Evolutionary conservation across 176 grass and related monocot genomes (phyloP).

Genomic region (Dendrocalamus sinicus): DNA sequence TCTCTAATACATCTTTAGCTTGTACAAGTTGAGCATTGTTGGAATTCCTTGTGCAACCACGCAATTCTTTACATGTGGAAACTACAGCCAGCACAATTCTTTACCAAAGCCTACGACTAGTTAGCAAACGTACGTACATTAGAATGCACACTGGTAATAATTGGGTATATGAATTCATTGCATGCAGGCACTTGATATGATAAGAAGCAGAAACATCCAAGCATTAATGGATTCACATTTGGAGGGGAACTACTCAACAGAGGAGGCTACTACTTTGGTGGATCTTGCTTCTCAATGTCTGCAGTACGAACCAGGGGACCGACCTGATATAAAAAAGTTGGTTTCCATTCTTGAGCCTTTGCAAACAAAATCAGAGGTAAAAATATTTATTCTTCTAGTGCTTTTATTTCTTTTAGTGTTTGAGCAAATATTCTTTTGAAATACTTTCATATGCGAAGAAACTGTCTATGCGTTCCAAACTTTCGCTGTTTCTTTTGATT

Average conservation of each 20-base stretch:
- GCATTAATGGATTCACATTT: slow-evolving; percentile 92
- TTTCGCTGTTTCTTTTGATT: neutral
- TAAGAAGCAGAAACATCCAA: slow-evolving; percentile 76
- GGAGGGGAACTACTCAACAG: slow-evolving; percentile 83
- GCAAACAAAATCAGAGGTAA: slow-evolving; percentile 82
- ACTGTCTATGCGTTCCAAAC: neutral
- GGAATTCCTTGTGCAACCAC: neutral
- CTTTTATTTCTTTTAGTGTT: slow-evolving; percentile 24
- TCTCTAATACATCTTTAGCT: neutral
- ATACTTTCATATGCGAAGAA: neutral
- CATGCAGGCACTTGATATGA: slow-evolving; percentile 84
- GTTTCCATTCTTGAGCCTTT: slow-evolving; percentile 72
- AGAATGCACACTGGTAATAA: slow-evolving; percentile 20
- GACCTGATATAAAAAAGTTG: slow-evolving; percentile 77
- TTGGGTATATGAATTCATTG: slow-evolving; percentile 26
- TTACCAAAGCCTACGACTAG: neutral
- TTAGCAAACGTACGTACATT: neutral
- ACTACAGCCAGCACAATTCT: neutral
- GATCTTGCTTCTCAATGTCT: slow-evolving; percentile 84
- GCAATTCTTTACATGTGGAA: neutral
- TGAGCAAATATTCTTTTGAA: slow-evolving; percentile 2
- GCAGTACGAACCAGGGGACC: slow-evolving; percentile 85
- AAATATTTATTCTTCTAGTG: slow-evolving; percentile 1
- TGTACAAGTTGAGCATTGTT: slow-evolving; percentile 12
- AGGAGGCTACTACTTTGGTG: slow-evolving; percentile 86